Evolutionary conservation across 2,329 filamentous ascomycete species (phyloP), one percentile per base, ranked within the genome.

Genomic region (Fusarium coffeatum): DNA sequence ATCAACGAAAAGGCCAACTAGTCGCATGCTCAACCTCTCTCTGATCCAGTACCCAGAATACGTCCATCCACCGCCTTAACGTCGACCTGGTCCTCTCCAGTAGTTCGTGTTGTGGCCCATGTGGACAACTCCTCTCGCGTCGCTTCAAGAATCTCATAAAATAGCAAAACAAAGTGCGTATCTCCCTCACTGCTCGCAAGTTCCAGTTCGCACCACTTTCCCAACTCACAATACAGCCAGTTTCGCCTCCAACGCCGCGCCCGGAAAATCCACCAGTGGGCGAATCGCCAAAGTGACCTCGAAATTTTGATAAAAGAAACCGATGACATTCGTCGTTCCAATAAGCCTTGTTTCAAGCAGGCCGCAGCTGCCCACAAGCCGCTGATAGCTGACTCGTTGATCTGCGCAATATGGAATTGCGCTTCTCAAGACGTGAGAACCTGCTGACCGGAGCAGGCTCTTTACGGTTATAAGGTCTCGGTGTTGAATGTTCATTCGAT

Each of bases 401-500:
- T 23, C 49, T 51, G 34, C 45, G 49, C 46, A 55, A 57, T 23
- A 27, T 45, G 50, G 45, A 55, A 28, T 46, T 55, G 64, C 64
- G 50, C n/a, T 47, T 55, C 25, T 30, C 30, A 23, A 68, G 34
- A 64, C 47, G 54, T 20, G 27, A 55, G 49, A 64, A 47, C 64
- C 54, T 54, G 55, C 64, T 56, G 55, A 51, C 59, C 43, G 47
- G 50, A 57, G 68, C 42, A 61, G 55, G 46, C 49, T 47, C 43
- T 32, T 51, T 22, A 37, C 30, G 18, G 32, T 54, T 42, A 49
- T 50, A 23, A 47, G 48, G 43, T 27, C 32, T 49, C 16, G 23
- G 28, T 40, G 28, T 40, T 37, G 58, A 30, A 37, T 42, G 25
- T 34, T 78, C 78, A 85, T 57, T 85, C 82, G 60, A 88, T 84